Percentiles rank a stretch among this genome's conserved stretches.
Conservation (phyloP, 192 early-diverging fungal species). For the Neocallimastix lanati region DNA sequence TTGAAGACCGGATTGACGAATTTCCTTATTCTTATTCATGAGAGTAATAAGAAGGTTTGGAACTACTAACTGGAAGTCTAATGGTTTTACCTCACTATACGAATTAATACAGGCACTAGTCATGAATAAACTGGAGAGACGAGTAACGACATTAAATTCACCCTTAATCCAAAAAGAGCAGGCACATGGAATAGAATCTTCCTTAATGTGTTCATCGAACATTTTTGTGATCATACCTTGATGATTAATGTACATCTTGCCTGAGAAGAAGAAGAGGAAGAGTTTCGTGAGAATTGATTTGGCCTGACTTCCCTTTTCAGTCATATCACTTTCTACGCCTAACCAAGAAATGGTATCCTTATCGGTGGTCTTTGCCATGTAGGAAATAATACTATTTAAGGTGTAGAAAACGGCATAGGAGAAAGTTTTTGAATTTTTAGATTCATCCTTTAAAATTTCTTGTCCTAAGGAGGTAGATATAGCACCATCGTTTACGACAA, state of each 20-base stretch:
- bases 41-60: constrained; percentile 56
- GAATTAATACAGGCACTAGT: neutral
- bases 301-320: neutral
- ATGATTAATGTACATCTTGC: neutral
- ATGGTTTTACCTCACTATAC: constrained; percentile 3
- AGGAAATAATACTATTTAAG: neutral
- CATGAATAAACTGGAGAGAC: neutral
- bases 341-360: neutral
- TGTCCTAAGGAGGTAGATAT: neutral
- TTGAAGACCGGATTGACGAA: constrained; percentile 41
- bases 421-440: neutral
- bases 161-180: neutral
- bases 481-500: neutral
- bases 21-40: constrained; percentile 18
- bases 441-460: neutral
- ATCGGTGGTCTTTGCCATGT: neutral
- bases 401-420: neutral
- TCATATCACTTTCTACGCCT: neutral
- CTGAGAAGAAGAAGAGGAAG: neutral
- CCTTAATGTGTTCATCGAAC: neutral
- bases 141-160: neutral
- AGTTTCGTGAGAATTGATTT: neutral
- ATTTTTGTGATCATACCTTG: neutral
- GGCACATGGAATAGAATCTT: neutral
- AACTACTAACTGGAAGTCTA: constrained; percentile 24